These are phyloP conservation scores for Puccinia coronata DNA, from an alignment of 1,284 basidiomycete genomes.

Conservation along the genomic window DNA sequence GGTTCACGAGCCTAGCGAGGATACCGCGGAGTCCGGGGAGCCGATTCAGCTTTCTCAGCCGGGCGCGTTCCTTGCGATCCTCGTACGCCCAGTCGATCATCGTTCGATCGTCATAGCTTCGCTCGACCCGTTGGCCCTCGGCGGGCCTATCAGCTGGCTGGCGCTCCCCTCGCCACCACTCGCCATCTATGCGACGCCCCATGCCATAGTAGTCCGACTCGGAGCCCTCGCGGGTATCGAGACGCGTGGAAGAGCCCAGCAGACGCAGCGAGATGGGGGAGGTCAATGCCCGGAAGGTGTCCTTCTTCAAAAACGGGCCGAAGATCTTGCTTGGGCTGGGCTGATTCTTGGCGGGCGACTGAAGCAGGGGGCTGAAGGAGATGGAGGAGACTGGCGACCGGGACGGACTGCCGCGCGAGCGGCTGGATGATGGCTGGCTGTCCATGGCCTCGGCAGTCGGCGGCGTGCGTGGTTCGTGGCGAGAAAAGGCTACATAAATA, in stretches of 20 bases:
- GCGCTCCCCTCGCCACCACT: neutral
- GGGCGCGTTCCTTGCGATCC: conserved; percentile 42
- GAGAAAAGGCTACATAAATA: too few species aligned
- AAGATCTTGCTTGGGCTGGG: neutral
- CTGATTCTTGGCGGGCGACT: neutral
- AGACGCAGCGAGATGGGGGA: conserved; percentile 20
- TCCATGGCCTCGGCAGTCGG: neutral
- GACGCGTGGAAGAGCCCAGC: neutral
- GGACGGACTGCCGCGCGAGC: neutral
- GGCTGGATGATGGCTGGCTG: neutral
- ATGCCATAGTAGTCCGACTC: neutral
- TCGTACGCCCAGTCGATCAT: conserved; percentile 49
- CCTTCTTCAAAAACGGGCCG: neutral
- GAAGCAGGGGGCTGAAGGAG: neutral
- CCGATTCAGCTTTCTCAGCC: neutral
- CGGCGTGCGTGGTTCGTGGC: too few species aligned
- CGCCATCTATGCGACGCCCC: neutral
- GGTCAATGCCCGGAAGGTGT: neutral
- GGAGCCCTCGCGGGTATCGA: neutral
- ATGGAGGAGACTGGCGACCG: neutral
- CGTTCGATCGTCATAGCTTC: conserved; percentile 35
- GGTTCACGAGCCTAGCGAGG: conserved; percentile 66
- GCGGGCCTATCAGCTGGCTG: neutral
- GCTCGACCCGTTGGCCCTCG: conserved; percentile 26
- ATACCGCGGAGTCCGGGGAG: conserved; percentile 50